Evolutionary conservation across 2,329 filamentous ascomycete genomes (phyloP), one percentile per base, ranked within the genome.

Genomic region (Alternaria sp.): DNA sequence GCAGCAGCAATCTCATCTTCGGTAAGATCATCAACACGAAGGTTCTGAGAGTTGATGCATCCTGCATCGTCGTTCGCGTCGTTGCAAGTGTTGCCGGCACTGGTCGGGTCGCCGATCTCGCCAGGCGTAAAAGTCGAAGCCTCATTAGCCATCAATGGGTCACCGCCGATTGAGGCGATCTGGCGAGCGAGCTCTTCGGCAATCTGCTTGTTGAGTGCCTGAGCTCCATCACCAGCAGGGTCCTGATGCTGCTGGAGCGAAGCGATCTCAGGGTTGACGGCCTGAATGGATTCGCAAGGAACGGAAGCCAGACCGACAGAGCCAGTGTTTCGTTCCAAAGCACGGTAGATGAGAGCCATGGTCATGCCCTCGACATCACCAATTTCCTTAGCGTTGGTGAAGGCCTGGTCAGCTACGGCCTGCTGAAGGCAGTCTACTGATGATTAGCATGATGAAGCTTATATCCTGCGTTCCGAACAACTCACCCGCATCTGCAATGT

Each of bases 191-290:
- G 79, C 42, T 81, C 82, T 6, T 88, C 79, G 45, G 85, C 82
- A 64, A 89, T 84, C 34, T 80, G 79, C 79, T 88, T 88, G 80
- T 90, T 90, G 46, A 80, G 77, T 1, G 73, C 82, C 13, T 82
- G 81, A 11, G 87, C 85, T 40, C 82, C 83, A 3, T 80, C 71
- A 0, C 85, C 85, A 21, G 88, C 88, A 28, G 88, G 86, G 72
- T 90, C 88, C 62, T 90, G 87, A 76, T 90, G 88, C 76, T 89
- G 86, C 53, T 80, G 77, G 58, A 90, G 73, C 41, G 86, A 86
- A 28, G 81, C 84, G 68, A 90, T 88, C 78, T 90, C 87, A 3
- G 87, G 82, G 77, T 90, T 90, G 57, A 81, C 80, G 14, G 88
- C 85, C 39, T 76, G 44, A 64, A 82, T 86, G 72, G 76, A 78